Evolutionary conservation across 2,329 filamentous ascomycete species (phyloP), one percentile per base, ranked within the genome.

Genomic region (Ceratocystis alfenasii): DNA sequence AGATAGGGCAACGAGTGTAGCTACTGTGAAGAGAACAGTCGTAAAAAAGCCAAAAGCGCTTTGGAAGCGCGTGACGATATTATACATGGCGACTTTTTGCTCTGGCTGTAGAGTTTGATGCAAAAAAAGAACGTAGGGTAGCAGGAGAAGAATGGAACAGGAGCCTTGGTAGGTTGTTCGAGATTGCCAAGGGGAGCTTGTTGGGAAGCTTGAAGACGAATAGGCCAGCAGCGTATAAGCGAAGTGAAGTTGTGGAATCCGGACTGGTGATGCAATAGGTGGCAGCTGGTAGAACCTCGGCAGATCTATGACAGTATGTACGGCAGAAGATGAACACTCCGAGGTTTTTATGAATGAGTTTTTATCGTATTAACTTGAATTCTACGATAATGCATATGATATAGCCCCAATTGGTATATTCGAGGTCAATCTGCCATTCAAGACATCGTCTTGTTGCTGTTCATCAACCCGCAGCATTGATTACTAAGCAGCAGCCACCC

Each of bases 21-120:
- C 92, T 65, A 96, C 83, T 67, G 84, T 83, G 73, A 95, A 94
- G 66, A 88, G 87, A 69, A 96, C 91, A 30, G 91, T 95, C 20
- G 94, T 97, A 81, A 97, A 96, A 84, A 95, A 96, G 76, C 94
- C 91, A 75, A 99, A 99, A 75, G 91, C 87, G 78, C 90, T 93
- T 77, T 99, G 94, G 70, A 87, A 76, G 71, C 94, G 89, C 69
- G 89, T 90, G 62, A 95, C 77, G 60, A 88, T 84, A 73, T 90
- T 95, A 77, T 96, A 87, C 94, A 99, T 97, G 68, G 68, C 81
- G 78, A 69, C 68, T n/a, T 59, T 59, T 63, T 28, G 59, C 48
- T 25, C 48, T 36, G 22, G 25, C 30, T 30, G 28, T 5, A 3
- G n/a, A 50, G 30, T n/a, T n/a, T 10, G 45, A 15, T 3, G 25